Evolutionary conservation across 495 filamentous ascomycete genomes (phyloP).

Genomic region (Daldinia loculata): DNA sequence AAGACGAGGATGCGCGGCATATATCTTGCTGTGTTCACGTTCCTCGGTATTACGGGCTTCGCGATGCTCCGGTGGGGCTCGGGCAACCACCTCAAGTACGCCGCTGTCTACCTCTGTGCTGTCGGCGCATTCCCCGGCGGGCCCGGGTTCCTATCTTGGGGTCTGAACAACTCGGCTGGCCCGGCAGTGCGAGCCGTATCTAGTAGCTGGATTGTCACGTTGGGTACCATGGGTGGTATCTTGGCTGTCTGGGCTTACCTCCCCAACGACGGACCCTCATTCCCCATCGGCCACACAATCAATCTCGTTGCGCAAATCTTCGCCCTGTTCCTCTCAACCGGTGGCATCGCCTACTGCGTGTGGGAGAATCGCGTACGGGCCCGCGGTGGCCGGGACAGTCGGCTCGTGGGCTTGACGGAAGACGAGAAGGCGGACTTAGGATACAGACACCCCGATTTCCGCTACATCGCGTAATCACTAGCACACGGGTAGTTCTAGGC

Average conservation of each 20-base stretch:
- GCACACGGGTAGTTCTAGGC: neutral
- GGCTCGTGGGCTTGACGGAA: slow-evolving; percentile 61
- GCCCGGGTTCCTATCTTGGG: slow-evolving; percentile 65
- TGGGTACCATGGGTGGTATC: slow-evolving; percentile 66
- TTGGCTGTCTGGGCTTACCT: slow-evolving; percentile 67
- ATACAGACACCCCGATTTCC: slow-evolving; percentile 62
- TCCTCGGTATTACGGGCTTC: slow-evolving; percentile 58
- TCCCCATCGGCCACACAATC: slow-evolving; percentile 65
- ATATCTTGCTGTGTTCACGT: slow-evolving; percentile 56
- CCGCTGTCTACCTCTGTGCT: slow-evolving; percentile 59
- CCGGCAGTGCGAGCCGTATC: slow-evolving; percentile 65
- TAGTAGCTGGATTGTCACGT: slow-evolving; percentile 60
- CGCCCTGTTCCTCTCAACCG: slow-evolving; percentile 52
- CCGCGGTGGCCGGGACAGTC: slow-evolving; percentile 59
- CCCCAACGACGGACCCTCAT: slow-evolving; percentile 58
- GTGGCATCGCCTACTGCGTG: slow-evolving; percentile 61
- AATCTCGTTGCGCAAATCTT: slow-evolving; percentile 61
- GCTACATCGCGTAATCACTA: slow-evolving; percentile 52
- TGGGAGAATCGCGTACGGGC: slow-evolving; percentile 62
- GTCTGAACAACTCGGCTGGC: slow-evolving; percentile 64
- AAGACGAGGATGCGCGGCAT: slow-evolving; percentile 68
- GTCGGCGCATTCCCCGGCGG: slow-evolving; percentile 62
- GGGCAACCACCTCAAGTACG: slow-evolving; percentile 47
- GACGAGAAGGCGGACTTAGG: slow-evolving; percentile 59
- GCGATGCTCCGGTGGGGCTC: slow-evolving; percentile 46